These are phyloP conservation scores for Dryas integrifolia DNA, from an alignment of 331 rosid species.

Conservation along the genomic window DNA sequence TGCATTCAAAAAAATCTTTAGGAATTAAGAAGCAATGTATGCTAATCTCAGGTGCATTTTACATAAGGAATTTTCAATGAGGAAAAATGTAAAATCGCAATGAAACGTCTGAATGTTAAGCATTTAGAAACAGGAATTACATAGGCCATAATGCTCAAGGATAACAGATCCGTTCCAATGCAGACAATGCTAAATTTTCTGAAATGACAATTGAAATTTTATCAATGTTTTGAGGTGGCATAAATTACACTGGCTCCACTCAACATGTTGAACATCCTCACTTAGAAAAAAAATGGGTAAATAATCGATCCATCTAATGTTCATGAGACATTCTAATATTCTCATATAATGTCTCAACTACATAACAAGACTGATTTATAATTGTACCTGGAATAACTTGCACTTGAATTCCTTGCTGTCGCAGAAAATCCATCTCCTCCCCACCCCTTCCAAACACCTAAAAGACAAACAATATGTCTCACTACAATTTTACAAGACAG, in stretches of 20 bases:
- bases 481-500: constrained; percentile 3
- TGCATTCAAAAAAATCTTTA: neutral
- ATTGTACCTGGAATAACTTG: constrained; percentile 83
- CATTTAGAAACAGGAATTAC: neutral
- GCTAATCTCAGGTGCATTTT: neutral
- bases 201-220: neutral
- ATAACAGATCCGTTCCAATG: neutral
- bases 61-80: neutral
- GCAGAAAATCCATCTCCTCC: constrained; percentile 98
- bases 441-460: constrained; percentile 99
- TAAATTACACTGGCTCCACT: neutral
- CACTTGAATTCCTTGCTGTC: constrained; percentile 85
- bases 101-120: neutral
- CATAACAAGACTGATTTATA: neutral
- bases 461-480: constrained; percentile 19
- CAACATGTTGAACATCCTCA: neutral
- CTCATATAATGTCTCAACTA: constrained; percentile 13
- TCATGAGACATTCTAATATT: neutral
- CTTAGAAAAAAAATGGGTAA: neutral
- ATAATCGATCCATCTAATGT: too few relatives aligned
- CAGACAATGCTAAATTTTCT: neutral
- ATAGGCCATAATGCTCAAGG: too few relatives aligned
- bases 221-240: neutral
- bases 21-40: neutral
- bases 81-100: neutral